Evolutionary conservation across 106 monocot genomes (phyloP).

Genomic region (Phalaenopsis aphrodite): DNA sequence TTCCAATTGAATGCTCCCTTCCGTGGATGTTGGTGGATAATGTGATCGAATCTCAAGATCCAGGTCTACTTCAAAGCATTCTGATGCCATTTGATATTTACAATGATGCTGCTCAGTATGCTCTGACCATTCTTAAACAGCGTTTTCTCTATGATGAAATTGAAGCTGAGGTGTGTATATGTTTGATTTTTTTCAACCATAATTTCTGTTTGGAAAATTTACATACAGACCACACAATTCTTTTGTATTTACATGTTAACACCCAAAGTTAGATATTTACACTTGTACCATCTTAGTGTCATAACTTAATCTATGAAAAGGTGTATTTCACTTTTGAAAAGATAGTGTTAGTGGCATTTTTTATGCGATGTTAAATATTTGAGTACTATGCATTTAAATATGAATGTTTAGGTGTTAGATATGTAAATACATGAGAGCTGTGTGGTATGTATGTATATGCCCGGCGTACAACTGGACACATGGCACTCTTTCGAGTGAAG

Average conservation of each 20-base stretch:
- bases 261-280: no score
- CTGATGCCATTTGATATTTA: constrained; percentile 97
- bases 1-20: constrained; percentile 99
- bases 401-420: no score
- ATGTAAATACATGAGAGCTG: no score
- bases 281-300: no score
- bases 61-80: constrained; percentile 83
- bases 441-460: no score
- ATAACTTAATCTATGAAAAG: no score
- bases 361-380: no score
- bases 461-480: not conserved
- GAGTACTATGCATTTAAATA: no score
- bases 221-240: no score
- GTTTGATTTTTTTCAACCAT: not conserved
- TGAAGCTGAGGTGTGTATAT: constrained; percentile 84
- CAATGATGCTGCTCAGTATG: constrained; percentile 96
- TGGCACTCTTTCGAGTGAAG: not conserved
- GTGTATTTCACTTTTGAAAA: no score
- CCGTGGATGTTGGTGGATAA: constrained; percentile 98
- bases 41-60: constrained; percentile 74
- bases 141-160: constrained; percentile 99
- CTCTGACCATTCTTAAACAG: constrained; percentile 73
- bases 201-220: not conserved
- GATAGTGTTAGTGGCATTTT: no score
- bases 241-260: no score